phyloP scores from a whole-genome alignment of 2,329 filamentous ascomycete species.

The Aspergillus awamori region DNA sequence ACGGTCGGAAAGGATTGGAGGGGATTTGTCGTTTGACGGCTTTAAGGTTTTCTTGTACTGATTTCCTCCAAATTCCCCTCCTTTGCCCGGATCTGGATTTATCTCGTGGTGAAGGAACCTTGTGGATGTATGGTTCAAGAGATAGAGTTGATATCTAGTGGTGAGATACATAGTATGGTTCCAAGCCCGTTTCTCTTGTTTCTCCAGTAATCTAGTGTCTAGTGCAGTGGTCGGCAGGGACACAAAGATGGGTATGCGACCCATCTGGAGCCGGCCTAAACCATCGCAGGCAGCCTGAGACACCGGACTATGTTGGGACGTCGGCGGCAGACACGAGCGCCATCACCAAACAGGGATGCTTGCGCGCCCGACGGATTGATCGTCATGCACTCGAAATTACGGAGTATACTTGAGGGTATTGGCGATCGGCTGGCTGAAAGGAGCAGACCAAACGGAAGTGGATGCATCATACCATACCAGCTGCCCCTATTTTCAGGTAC shows the following conservation, averaged over 20 bases:
- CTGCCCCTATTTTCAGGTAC: background rate
- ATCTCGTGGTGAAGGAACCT: too few relatives aligned
- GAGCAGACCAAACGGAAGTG: conserved; percentile 1
- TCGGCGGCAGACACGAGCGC: conserved; percentile 3
- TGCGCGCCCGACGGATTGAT: conserved; percentile 5
- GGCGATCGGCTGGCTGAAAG: conserved; percentile 1
- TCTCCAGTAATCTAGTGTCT: background rate
- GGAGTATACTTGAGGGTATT: background rate
- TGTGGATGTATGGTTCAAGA: background rate
- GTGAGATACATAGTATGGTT: background rate
- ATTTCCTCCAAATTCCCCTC: background rate
- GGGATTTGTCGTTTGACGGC: background rate
- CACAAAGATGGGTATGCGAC: background rate
- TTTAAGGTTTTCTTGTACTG: conserved; percentile 1
- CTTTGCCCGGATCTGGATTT: background rate
- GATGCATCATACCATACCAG: conserved; percentile 11
- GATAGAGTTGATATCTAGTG: background rate
- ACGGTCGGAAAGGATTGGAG: conserved; percentile 1
- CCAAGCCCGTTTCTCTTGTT: background rate
- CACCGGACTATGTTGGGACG: background rate
- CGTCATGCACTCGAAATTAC: conserved; percentile 5
- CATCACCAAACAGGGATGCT: conserved; percentile 1
- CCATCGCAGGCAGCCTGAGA: background rate
- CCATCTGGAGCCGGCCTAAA: background rate
- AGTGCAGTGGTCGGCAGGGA: background rate